Evolutionary conservation across 2,329 filamentous ascomycete species (phyloP).

Genomic region (Xylariaceae sp.): DNA sequence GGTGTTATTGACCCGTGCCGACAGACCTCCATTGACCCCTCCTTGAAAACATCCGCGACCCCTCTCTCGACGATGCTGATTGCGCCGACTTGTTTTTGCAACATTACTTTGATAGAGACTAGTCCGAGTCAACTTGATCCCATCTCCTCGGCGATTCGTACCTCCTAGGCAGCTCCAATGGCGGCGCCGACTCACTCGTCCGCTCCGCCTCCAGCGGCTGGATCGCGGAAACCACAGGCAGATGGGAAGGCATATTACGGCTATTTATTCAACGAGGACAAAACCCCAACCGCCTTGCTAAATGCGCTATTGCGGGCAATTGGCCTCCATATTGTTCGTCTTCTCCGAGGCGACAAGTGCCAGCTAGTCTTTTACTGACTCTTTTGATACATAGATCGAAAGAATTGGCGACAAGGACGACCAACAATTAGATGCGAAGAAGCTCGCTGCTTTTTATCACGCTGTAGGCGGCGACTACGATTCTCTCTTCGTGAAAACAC

Average conservation of each 20-base stretch:
- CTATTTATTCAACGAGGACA: slow-evolving; percentile 65
- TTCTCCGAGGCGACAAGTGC: too few species aligned
- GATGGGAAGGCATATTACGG: slow-evolving; percentile 50
- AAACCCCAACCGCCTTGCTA: slow-evolving; percentile 62
- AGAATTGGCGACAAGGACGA: slow-evolving; percentile 56
- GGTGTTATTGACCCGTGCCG: slow-evolving; percentile 6
- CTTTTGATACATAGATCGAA: slow-evolving; percentile 41
- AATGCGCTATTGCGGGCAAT: slow-evolving; percentile 66
- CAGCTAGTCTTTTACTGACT: background rate
- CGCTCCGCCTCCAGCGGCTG: slow-evolving; percentile 10
- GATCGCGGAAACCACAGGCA: slow-evolving; percentile 14
- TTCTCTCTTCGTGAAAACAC: slow-evolving; percentile 72
- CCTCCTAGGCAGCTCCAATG: background rate
- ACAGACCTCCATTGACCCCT: background rate
- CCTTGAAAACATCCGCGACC: too few species aligned
- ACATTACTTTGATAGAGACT: too few species aligned
- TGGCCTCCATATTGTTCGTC: slow-evolving; percentile 65
- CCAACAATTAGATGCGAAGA: slow-evolving; percentile 56
- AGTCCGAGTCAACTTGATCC: too few species aligned
- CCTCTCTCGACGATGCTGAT: too few species aligned
- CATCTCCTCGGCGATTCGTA: too few species aligned
- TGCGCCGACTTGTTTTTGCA: too few species aligned
- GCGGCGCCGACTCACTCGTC: slow-evolving; percentile 5
- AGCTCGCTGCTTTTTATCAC: slow-evolving; percentile 74
- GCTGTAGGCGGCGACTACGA: slow-evolving; percentile 73